Evolutionary conservation across 768 basidiomycete species (phyloP), one percentile per base, ranked within the genome.

Genomic region (Suillus discolor): DNA sequence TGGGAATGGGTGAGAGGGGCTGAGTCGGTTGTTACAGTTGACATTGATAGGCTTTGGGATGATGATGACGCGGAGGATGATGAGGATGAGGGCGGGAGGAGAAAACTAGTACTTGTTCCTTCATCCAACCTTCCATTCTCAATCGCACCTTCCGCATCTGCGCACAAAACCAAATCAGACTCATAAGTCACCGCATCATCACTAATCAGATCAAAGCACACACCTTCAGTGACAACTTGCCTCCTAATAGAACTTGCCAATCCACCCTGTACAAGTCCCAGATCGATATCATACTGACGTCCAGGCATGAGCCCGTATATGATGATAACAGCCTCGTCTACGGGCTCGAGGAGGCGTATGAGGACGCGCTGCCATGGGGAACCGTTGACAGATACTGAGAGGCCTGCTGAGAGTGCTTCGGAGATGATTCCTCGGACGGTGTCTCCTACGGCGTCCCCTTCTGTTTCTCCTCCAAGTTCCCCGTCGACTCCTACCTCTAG

Each of bases 261-360:
- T 31, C 87, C 89, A 7, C 83, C 83, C 11, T 87, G 87, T 6
- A 90, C 87, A 34, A 96, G 83, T 2, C 85, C 89, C 13, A 97
- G 80, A 71, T 95, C 92, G 61, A 97, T 89, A 71, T 97, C 94
- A 71, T 97, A 97, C 73, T 93, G 92, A 64, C 92, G 85, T 2
- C 92, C 92, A 4, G 94, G 95, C 81, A 92, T 85, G 55, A 98
- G 82, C 1, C 93, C 94, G 66, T 94, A 96, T 34, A 98, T 86
- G 65, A 97, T 92, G 62, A 97, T 93, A 64, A 96, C 87, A 0
- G 94, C 96, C 72, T 97, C 92, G 69, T 96, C 94, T 0, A 84
- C 83, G 62, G 87, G 85, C 53, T 95, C 93, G 73, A 92, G 89
- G 67, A 93, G 87, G 62, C 89, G 87, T 64, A 93, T 87, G 71